These are phyloP conservation scores for Diaporthe nobilis DNA, from an alignment of 2,329 filamentous ascomycete species.

Conservation along the genomic window DNA sequence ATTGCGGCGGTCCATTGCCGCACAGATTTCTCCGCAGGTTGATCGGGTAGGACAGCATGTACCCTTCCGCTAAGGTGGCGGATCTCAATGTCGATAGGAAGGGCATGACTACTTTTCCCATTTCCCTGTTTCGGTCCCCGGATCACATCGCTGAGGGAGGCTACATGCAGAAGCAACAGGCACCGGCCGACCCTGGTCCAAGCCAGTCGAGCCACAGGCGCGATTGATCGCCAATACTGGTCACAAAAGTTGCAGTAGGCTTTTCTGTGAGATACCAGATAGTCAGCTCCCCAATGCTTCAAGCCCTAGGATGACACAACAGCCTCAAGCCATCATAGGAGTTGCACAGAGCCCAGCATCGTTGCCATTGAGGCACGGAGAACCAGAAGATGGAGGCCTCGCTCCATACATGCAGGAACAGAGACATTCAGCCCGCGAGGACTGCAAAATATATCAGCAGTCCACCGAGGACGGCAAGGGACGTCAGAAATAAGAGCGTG, in stretches of 20 bases:
- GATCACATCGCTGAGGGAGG: constrained; percentile 2
- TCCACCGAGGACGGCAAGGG: constrained; percentile 10
- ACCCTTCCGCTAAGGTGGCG: constrained; percentile 27
- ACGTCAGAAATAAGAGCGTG: constrained; percentile 10
- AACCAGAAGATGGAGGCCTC: too few species aligned
- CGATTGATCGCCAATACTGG: not conserved
- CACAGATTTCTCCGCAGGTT: constrained; percentile 32
- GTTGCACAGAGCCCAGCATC: not conserved
- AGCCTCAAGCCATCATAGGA: not conserved
- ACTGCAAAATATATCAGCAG: not conserved
- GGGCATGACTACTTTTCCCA: constrained; percentile 1
- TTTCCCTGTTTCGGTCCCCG: constrained; percentile 22
- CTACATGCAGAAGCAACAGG: constrained; percentile 25
- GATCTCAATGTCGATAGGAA: constrained; percentile 18
- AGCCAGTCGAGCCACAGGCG: constrained; percentile 18
- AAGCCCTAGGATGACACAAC: not conserved
- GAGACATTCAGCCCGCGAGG: not conserved
- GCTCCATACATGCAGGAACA: not conserved
- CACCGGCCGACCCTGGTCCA: not conserved
- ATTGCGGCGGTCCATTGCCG: constrained; percentile 11
- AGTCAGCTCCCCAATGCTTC: not conserved
- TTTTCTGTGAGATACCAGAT: constrained; percentile 15
- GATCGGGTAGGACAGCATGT: constrained; percentile 33
- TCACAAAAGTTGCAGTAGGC: not conserved
- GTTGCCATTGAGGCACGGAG: not conserved